Conservation (phyloP, 2,329 filamentous ascomycete genomes). For the Apiospora pterosperma region DNA sequence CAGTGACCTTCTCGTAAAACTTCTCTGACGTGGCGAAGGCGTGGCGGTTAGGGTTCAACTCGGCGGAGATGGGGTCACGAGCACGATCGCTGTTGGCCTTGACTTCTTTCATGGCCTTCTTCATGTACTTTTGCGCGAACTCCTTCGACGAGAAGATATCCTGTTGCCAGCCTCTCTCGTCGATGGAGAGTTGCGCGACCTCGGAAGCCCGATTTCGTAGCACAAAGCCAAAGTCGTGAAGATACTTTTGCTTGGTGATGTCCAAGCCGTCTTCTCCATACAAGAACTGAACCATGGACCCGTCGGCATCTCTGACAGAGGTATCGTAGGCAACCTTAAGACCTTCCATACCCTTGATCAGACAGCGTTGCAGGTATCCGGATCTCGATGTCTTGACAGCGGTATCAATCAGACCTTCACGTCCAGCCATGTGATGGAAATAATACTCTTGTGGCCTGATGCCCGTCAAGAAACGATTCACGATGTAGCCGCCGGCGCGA, state of each 20-base stretch:
- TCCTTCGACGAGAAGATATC: slow-evolving; percentile 49
- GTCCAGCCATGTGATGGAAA: slow-evolving; percentile 98
- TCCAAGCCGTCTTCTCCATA: slow-evolving; percentile 97
- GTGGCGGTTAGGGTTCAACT: slow-evolving; percentile 72
- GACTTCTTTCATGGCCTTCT: slow-evolving; percentile 73
- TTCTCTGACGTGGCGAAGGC: slow-evolving; percentile 86
- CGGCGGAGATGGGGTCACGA: slow-evolving; percentile 71
- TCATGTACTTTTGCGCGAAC: slow-evolving; percentile 72
- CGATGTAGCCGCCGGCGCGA: slow-evolving; percentile 88
- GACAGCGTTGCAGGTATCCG: slow-evolving; percentile 91
- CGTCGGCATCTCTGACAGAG: slow-evolving; percentile 90
- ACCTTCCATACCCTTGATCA: slow-evolving; percentile 98
- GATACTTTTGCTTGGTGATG: slow-evolving; percentile 88
- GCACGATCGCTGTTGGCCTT: slow-evolving; percentile 53
- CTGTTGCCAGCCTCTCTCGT: slow-evolving; percentile 38
- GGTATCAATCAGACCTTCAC: slow-evolving; percentile 97
- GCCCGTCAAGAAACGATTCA: slow-evolving; percentile 95
- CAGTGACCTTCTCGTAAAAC: slow-evolving; percentile 69
- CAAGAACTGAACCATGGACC: slow-evolving; percentile 88
- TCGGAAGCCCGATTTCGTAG: slow-evolving; percentile 82
- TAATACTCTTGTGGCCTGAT: slow-evolving; percentile 98
- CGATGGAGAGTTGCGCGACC: slow-evolving; percentile 70
- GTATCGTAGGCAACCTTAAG: slow-evolving; percentile 89
- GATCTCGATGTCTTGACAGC: slow-evolving; percentile 98
- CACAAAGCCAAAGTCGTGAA: slow-evolving; percentile 86